Evolutionary conservation across 176 grass and related monocot species (phyloP).

Genomic region (Lolium perenne): DNA sequence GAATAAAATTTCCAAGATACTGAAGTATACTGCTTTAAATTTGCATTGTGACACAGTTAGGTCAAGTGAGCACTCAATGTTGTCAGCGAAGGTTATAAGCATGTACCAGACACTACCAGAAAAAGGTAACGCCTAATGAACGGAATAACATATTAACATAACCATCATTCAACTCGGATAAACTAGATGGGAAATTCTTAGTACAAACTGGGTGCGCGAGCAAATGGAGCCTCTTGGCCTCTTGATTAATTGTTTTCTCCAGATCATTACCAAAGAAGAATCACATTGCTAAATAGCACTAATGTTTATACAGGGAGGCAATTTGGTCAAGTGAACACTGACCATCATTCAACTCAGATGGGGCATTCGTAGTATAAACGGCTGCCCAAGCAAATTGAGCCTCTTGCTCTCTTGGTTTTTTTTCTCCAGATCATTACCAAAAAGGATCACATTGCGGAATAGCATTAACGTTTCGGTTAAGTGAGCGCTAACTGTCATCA

Average conservation of each 20-base stretch:
- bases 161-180: not conserved
- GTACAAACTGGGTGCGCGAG: not conserved
- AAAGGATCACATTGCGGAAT: too few relatives aligned
- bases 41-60: not conserved
- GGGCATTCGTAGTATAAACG: too few relatives aligned
- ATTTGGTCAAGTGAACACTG: too few relatives aligned
- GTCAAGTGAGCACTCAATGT: not conserved
- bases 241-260: not conserved
- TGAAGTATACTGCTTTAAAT: conserved; percentile 12
- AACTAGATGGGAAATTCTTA: not conserved
- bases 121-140: conserved; percentile 1
- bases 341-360: too few relatives aligned
- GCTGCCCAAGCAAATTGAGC: too few relatives aligned
- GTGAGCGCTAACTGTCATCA: too few relatives aligned
- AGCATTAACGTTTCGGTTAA: too few relatives aligned
- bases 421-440: too few relatives aligned
- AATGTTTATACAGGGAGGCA: not conserved
- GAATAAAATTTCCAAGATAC: not conserved
- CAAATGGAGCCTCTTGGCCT: not conserved
- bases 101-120: not conserved
- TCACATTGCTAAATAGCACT: not conserved
- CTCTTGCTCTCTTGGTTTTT: too few relatives aligned
- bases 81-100: not conserved
- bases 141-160: not conserved
- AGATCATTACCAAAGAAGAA: conserved; percentile 2